Evolutionary conservation across 495 filamentous ascomycete species (phyloP).

Genomic region (Trichoderma reesei): DNA sequence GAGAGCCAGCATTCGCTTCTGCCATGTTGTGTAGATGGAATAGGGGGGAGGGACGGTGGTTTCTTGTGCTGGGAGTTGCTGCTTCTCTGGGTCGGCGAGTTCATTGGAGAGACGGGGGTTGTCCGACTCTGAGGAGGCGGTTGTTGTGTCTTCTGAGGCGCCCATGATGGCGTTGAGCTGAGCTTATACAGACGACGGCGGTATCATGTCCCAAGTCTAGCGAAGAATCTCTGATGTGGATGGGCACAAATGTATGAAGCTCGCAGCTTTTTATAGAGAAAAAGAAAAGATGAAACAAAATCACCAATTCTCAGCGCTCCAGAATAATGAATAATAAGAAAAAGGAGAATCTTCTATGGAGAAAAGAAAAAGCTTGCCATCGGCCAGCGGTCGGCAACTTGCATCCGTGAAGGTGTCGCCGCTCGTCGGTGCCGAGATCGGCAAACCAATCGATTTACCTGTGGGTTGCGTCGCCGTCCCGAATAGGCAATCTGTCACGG

Average conservation of each 20-base stretch:
- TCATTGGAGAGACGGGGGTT: background rate
- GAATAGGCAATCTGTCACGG: background rate
- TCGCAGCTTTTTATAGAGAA: background rate
- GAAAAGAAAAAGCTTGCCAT: background rate
- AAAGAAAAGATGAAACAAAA: background rate
- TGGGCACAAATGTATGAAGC: background rate
- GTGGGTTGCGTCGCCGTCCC: background rate
- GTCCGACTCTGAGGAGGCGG: background rate
- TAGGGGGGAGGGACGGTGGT: conserved; percentile 21
- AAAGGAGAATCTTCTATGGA: background rate
- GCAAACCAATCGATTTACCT: background rate
- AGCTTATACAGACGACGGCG: background rate
- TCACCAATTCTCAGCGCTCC: background rate
- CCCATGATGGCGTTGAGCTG: background rate
- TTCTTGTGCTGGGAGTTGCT: background rate
- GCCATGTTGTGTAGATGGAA: conserved; percentile 43
- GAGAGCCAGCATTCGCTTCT: conserved; percentile 53
- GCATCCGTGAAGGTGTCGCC: conserved; percentile 1
- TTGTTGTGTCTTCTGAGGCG: background rate
- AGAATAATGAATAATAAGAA: too few relatives aligned
- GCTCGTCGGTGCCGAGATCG: conserved; percentile 11
- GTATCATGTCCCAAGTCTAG: background rate
- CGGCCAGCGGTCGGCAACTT: background rate
- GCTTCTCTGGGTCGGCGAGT: background rate
- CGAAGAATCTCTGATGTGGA: background rate